A percentile compares a stretch with the other conserved stretches of the same genome.
Conservation (phyloP, 1,284 basidiomycete genomes). For the Melampsora americana region DNA sequence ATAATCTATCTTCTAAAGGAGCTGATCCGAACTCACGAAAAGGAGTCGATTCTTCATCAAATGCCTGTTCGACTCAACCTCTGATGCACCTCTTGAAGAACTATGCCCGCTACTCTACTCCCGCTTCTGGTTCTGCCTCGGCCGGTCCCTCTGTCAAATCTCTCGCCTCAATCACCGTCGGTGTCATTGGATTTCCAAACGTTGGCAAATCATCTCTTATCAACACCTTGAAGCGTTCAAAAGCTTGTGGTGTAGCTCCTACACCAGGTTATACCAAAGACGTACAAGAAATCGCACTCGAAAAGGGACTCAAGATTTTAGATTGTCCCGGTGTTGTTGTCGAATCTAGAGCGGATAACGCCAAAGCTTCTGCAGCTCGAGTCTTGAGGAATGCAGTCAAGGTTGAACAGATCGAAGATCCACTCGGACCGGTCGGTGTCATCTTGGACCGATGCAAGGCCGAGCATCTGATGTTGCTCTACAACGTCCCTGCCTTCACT, state of each 20-base stretch:
- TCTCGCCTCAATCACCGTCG: slow-evolving; percentile 67
- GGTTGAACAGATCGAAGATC: slow-evolving; percentile 87
- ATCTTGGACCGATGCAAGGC: slow-evolving; percentile 70
- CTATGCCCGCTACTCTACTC: slow-evolving; percentile 61
- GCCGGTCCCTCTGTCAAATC: slow-evolving; percentile 30
- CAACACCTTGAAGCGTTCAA: slow-evolving; percentile 85
- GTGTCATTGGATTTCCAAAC: slow-evolving; percentile 94
- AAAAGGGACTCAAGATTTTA: slow-evolving; percentile 84
- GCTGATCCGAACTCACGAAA: slow-evolving; percentile 39
- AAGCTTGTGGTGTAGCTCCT: slow-evolving; percentile 89
- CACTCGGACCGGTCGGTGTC: slow-evolving; percentile 81
- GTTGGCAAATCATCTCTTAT: slow-evolving; percentile 95
- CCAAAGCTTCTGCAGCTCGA: slow-evolving; percentile 64
- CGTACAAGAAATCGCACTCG: slow-evolving; percentile 86
- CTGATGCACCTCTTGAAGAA: slow-evolving; percentile 86
- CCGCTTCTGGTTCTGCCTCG: slow-evolving; percentile 15
- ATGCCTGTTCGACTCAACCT: slow-evolving; percentile 62
- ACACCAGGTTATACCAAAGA: slow-evolving; percentile 93
- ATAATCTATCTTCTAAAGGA: slow-evolving; percentile 60
- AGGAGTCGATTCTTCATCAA: slow-evolving; percentile 64
- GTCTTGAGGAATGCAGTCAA: slow-evolving; percentile 87
- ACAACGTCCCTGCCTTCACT: slow-evolving; percentile 73
- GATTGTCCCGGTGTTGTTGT: slow-evolving; percentile 97
- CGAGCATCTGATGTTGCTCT: slow-evolving; percentile 72
- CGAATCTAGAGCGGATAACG: slow-evolving; percentile 58